Evolutionary conservation across 2,329 filamentous ascomycete species (phyloP).

Genomic region (Beauveria caledonica): DNA sequence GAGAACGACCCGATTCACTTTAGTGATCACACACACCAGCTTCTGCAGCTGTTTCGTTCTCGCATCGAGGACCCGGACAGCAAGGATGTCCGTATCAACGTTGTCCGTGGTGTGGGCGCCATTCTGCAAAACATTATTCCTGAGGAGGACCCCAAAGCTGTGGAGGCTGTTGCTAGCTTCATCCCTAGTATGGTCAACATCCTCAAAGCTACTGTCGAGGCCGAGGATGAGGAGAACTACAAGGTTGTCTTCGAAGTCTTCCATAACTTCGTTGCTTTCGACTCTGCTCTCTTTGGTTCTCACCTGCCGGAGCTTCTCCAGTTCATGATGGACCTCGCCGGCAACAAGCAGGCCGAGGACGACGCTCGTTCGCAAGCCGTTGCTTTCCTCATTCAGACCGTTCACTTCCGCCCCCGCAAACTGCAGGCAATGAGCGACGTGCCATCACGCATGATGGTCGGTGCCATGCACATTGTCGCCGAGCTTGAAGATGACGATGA

Average conservation of each 20-base stretch:
- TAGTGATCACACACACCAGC: slow-evolving; percentile 66
- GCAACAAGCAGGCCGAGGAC: slow-evolving; percentile 68
- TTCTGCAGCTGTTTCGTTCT: slow-evolving; percentile 76
- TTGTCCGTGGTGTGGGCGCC: slow-evolving; percentile 80
- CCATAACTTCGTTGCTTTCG: slow-evolving; percentile 87
- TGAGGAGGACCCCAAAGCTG: slow-evolving; percentile 69
- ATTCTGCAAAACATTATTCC: slow-evolving; percentile 81
- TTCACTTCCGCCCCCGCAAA: slow-evolving; percentile 90
- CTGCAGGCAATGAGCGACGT: slow-evolving; percentile 80
- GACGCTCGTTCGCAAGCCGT: slow-evolving; percentile 85
- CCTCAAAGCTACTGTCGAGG: slow-evolving; percentile 73
- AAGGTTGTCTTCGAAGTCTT: slow-evolving; percentile 94
- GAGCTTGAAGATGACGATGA: slow-evolving; percentile 74
- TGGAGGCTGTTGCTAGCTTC: slow-evolving; percentile 69
- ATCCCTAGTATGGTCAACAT: slow-evolving; percentile 85
- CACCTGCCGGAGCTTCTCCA: slow-evolving; percentile 86
- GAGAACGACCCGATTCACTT: slow-evolving; percentile 83
- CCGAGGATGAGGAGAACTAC: slow-evolving; percentile 75
- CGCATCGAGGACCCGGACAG: slow-evolving; percentile 89
- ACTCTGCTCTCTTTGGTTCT: slow-evolving; percentile 70
- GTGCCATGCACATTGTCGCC: slow-evolving; percentile 80
- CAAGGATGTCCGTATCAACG: slow-evolving; percentile 88
- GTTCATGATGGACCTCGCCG: slow-evolving; percentile 86
- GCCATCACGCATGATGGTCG: slow-evolving; percentile 78
- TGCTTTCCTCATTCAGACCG: slow-evolving; percentile 86